phyloP scores from a whole-genome alignment of 352 stramenopile species.

The Pythium diclinum region DNA sequence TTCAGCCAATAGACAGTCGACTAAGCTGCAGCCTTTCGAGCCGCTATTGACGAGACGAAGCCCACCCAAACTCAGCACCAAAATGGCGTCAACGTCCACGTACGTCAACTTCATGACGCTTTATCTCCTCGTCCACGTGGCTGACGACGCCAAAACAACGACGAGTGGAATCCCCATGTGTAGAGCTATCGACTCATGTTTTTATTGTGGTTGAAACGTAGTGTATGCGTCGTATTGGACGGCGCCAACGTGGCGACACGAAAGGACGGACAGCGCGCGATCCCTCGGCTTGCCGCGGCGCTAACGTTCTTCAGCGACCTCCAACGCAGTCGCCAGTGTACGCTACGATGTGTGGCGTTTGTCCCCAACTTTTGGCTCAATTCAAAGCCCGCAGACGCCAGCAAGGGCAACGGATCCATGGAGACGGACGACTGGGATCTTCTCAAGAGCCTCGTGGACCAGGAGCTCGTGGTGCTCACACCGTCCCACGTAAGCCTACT shows the following conservation, averaged over 20 bases:
- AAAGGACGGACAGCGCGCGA: slow-evolving; percentile 46
- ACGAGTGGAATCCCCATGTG: background rate
- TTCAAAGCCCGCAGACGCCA: slow-evolving; percentile 36
- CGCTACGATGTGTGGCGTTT: slow-evolving; percentile 72
- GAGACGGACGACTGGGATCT: slow-evolving; percentile 46
- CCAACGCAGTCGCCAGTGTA: slow-evolving; percentile 24
- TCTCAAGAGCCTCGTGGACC: slow-evolving; percentile 51
- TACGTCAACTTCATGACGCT: background rate
- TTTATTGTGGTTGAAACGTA: slow-evolving; percentile 1
- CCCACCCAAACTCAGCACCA: background rate
- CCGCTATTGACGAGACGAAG: slow-evolving; percentile 1
- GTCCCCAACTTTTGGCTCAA: slow-evolving; percentile 82
- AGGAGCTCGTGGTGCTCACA: slow-evolving; percentile 72
- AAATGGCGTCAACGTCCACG: slow-evolving; percentile 1
- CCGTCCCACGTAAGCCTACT: slow-evolving; percentile 47
- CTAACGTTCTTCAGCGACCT: slow-evolving; percentile 63
- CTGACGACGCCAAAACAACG: background rate
- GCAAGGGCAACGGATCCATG: slow-evolving; percentile 41
- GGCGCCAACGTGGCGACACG: slow-evolving; percentile 73
- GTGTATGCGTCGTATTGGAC: slow-evolving; percentile 60
- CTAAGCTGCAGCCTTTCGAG: background rate
- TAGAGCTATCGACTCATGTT: background rate
- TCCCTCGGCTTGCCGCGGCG: slow-evolving; percentile 59
- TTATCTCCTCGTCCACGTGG: background rate
- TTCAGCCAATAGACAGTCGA: background rate